These are phyloP conservation scores for Yamadazyma spencermartinsiae DNA, from an alignment of 1,139 yeast genomes.

Conservation along the genomic window DNA sequence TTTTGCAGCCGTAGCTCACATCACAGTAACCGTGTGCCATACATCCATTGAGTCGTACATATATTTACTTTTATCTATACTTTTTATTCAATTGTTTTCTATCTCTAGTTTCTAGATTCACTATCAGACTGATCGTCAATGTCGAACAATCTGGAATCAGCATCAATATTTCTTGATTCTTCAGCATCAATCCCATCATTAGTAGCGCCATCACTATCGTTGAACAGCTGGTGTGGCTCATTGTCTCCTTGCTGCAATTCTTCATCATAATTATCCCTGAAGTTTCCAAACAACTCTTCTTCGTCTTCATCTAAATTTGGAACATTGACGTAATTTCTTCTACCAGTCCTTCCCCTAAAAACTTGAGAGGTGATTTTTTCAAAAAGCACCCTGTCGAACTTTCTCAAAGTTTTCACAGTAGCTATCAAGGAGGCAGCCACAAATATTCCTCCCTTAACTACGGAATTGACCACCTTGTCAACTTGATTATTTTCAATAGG, in stretches of 20 bases:
- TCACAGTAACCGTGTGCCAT: not conserved
- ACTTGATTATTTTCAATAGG: constrained; percentile 67
- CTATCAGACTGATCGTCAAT: constrained; percentile 40
- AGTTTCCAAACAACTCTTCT: constrained; percentile 51
- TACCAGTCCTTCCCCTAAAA: constrained; percentile 43
- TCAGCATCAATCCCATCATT: constrained; percentile 12
- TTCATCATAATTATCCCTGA: constrained; percentile 49
- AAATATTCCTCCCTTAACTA: constrained; percentile 64
- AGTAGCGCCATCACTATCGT: constrained; percentile 12
- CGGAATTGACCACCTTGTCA: constrained; percentile 60
- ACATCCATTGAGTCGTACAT: too few relatives aligned
- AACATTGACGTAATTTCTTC: constrained; percentile 44
- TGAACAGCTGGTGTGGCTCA: constrained; percentile 18
- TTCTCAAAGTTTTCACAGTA: constrained; percentile 35
- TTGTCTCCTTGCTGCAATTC: constrained; percentile 40
- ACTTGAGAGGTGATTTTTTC: constrained; percentile 36
- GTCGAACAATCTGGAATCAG: constrained; percentile 38
- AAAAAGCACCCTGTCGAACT: constrained; percentile 35
- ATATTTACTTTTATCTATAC: not conserved
- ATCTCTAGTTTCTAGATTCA: constrained; percentile 14
- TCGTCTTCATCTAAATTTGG: constrained; percentile 50
- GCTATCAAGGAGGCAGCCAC: constrained; percentile 48
- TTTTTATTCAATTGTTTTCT: too few relatives aligned
- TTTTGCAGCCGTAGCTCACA: constrained; percentile 5
- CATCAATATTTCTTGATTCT: constrained; percentile 15